Conservation (phyloP, 345 rosid species). For the Hibiscus syriacus region DNA sequence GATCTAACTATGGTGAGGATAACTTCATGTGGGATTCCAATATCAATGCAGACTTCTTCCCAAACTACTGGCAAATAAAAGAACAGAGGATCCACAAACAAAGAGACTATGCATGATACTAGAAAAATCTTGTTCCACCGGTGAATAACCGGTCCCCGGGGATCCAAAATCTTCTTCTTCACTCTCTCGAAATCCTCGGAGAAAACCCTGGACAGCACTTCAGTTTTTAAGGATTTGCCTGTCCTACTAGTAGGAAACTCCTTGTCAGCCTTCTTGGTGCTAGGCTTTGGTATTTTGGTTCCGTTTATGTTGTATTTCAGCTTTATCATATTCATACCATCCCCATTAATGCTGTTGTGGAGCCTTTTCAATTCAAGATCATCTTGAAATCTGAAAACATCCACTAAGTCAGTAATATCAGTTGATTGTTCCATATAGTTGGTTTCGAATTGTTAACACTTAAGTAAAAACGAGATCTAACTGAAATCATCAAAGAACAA, state of each 20-base stretch:
- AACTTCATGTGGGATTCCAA: constrained; percentile 50
- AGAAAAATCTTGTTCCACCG: constrained; percentile 73
- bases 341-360: constrained; percentile 31
- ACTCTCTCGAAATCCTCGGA: constrained; percentile 65
- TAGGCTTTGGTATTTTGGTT: constrained; percentile 31
- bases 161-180: constrained; percentile 61
- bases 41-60: constrained; percentile 45
- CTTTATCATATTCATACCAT: constrained; percentile 26
- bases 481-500: background rate
- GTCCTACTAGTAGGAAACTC: constrained; percentile 9
- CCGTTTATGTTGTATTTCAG: constrained; percentile 42
- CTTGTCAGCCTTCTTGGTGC: constrained; percentile 16
- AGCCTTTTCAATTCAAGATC: constrained; percentile 38
- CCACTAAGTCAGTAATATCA: too few relatives aligned
- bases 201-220: constrained; percentile 62
- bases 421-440: background rate
- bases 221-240: constrained; percentile 51
- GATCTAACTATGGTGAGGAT: constrained; percentile 56
- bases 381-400: constrained; percentile 46
- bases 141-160: constrained; percentile 50
- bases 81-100: constrained; percentile 79
- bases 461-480: background rate
- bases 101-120: constrained; percentile 60
- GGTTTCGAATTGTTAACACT: background rate
- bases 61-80: constrained; percentile 57